phyloP scores from a whole-genome alignment of 768 basidiomycete species.

The Pulveroboletus sp. region DNA sequence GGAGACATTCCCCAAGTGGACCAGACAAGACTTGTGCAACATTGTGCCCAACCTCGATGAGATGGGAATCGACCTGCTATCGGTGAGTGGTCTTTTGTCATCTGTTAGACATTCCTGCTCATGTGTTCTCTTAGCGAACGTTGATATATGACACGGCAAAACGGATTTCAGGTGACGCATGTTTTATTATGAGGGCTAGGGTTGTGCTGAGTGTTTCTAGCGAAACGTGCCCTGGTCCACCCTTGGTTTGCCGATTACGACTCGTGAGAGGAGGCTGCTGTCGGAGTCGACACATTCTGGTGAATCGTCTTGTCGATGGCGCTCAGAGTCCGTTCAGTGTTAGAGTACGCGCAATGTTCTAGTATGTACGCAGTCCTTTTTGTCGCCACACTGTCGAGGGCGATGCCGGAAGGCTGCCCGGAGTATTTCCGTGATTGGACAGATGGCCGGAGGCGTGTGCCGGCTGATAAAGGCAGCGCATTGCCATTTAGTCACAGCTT shows the following conservation, averaged over 20 bases:
- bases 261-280: conserved; percentile 18
- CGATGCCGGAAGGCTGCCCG: conserved; percentile 13
- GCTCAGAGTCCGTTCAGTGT: conserved; percentile 5
- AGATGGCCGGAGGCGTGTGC: conserved; percentile 16
- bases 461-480: conserved; percentile 29
- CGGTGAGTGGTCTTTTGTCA: conserved; percentile 38
- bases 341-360: conserved; percentile 24
- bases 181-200: neutral
- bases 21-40: conserved; percentile 60
- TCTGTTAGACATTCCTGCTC: neutral
- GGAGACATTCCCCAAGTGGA: conserved; percentile 95
- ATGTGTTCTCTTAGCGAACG: conserved; percentile 41
- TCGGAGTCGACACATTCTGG: neutral
- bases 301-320: neutral
- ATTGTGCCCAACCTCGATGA: conserved; percentile 70
- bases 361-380: conserved; percentile 17
- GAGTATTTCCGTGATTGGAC: conserved; percentile 24
- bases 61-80: conserved; percentile 74
- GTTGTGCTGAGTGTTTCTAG: conserved; percentile 27
- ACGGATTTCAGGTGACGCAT: conserved; percentile 77
- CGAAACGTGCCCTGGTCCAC: conserved; percentile 53
- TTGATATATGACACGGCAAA: conserved; percentile 86
- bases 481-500: conserved; percentile 30
- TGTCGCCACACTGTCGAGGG: neutral
- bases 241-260: conserved; percentile 50